Evolutionary conservation across 2,329 filamentous ascomycete species (phyloP), one percentile per base, ranked within the genome.

Genomic region (Fusarium stilboides): DNA sequence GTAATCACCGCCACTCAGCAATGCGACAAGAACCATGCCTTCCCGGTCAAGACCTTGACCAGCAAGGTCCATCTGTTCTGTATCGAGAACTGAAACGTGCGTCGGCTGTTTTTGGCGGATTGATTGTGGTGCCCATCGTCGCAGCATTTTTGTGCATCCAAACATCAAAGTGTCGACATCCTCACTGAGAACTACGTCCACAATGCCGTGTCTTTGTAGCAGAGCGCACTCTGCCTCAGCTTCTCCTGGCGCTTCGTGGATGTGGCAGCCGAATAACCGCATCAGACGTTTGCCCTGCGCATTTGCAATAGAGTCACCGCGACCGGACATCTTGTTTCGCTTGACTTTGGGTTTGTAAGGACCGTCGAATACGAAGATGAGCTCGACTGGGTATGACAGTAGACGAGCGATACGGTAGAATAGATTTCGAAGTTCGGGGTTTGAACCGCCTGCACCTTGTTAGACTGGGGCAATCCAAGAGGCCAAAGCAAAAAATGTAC

Each of bases 131-230:
- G 92, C 92, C 90, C 93, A 98, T 74, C 94, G 95, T 51, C 94
- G 87, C 42, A 98, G 81, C 0, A 92, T 95, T 37, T 89, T 81
- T 0, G 88, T 90, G 68, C 94, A 96, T 2, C 96, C 96, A 81
- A 98, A 98, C 95, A 98, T 98, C 74, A 98, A 88, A 3, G 95
- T 96, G 77, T 99, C 96, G 43, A 98, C 94, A 83, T 99, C 96
- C 78, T 99, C 94, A 78, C 93, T 98, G 73, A 99, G 84, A 2
- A 98, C 96, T 0, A 93, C 95, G 78, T 99, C 96, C 1, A 97
- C 94, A 10, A 97, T 84, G 1, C 94, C 94, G 45, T 91, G 87
- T 62, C 87, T 86, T 76, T 99, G 94, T 5, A 99, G 80, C 17
- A 96, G 81, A 0, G 96, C 96, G 71, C 96, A 99, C 80, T 99